Percentiles rank a stretch among this genome's conserved stretches.
These are phyloP conservation scores for Beauveria pseudobassiana DNA, from an alignment of 2,329 filamentous ascomycete genomes.

Conservation along the genomic window DNA sequence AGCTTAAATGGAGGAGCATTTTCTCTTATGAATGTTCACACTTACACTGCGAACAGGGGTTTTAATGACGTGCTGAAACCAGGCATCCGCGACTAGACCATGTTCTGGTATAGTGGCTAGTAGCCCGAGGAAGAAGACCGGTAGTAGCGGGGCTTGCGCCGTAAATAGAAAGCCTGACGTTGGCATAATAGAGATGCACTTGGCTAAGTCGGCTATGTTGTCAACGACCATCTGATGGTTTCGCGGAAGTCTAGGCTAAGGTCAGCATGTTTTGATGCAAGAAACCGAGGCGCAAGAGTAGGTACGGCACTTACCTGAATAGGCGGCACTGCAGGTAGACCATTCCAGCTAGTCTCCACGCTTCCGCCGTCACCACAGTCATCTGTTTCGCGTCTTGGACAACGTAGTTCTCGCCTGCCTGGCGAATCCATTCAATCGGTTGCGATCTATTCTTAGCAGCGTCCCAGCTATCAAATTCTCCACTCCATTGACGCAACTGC, in stretches of 20 bases:
- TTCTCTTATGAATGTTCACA: conserved; percentile 3
- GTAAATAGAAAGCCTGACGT: conserved; percentile 33
- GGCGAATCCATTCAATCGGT: conserved; percentile 24
- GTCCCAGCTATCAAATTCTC: conserved; percentile 21
- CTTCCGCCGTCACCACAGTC: conserved; percentile 34
- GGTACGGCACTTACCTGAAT: conserved; percentile 22
- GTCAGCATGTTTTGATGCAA: neutral
- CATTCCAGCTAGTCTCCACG: conserved; percentile 32
- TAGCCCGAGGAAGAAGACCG: conserved; percentile 33
- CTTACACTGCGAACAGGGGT: conserved; percentile 34
- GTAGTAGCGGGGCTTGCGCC: conserved; percentile 33
- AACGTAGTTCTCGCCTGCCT: conserved; percentile 16
- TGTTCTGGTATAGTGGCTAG: conserved; percentile 24
- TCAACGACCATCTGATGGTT: conserved; percentile 26
- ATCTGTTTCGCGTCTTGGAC: conserved; percentile 25
- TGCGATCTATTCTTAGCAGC: conserved; percentile 10
- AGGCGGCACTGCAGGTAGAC: conserved; percentile 33
- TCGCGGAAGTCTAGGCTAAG: conserved; percentile 26
- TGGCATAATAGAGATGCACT: conserved; percentile 33
- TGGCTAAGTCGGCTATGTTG: conserved; percentile 25
- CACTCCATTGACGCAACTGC: conserved; percentile 29
- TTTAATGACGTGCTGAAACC: conserved; percentile 30
- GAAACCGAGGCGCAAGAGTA: too few relatives aligned
- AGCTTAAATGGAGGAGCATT: neutral
- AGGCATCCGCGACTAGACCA: conserved; percentile 21